Evolutionary conservation across 2,329 filamentous ascomycete species (phyloP), one percentile per base, ranked within the genome.

Genomic region (Phaeosphaeria sp.): DNA sequence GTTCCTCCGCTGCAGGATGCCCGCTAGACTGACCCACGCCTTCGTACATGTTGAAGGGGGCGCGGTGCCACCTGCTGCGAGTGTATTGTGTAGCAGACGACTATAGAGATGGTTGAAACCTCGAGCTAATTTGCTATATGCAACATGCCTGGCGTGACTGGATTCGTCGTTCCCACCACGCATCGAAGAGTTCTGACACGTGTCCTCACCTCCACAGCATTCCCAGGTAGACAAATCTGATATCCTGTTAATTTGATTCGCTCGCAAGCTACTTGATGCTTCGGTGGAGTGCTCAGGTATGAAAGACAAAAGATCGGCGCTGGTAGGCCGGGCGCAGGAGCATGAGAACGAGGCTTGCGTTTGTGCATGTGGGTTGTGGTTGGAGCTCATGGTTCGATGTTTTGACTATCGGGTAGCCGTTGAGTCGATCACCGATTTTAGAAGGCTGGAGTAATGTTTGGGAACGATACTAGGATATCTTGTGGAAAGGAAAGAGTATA

Each of bases 1-100:
- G 18, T 60, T 63, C 18, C 54, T 50, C n/a, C n/a, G 20, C 21
- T 58, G 52, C 17, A 55, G 25, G 7, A 41, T 21, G 17, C 39
- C 42, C 13, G 54, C 52, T 3, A 56, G 10, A 4, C 27, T 48
- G n/a, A 58, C 53, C 54, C 47, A 60, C 15, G 44, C 46, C 9
- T 57, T 11, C 27, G 50, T 46, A n/a, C 42, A 25, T 1, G 46
- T 17, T 17, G 51, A 48, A 20, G 22, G 4, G 10, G 39, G 21
- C 17, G 15, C 17, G 5, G 20, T 18, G 6, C 20, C 10, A 50
- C 33, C 33, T 20, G 39, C 15, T 17, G 27, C 23, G 11, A 46
- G 10, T 3, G 49, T 49, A n/a, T 52, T 46, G 1, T 58, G 44
- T 6, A 60, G 41, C 1, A 50, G 50, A 4, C 36, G 39, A 7